These are phyloP conservation scores for Tilletia indica DNA, from an alignment of 1,284 basidiomycete species.

Conservation along the genomic window DNA sequence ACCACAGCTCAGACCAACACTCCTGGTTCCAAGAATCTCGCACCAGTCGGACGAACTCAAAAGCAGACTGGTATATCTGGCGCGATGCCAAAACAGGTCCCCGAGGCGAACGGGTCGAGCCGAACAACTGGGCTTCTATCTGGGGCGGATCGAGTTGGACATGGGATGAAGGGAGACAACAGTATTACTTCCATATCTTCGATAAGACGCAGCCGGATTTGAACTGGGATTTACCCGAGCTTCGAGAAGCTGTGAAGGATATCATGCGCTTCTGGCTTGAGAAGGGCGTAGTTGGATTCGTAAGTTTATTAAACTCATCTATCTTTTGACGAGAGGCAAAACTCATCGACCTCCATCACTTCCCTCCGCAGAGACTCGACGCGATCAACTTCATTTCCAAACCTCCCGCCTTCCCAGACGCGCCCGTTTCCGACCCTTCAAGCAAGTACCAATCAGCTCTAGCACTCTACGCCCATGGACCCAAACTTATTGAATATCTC, in stretches of 20 bases:
- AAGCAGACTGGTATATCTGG: conserved; percentile 76
- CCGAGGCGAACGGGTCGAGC: conserved; percentile 57
- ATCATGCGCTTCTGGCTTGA: conserved; percentile 73
- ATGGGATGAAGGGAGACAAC: conserved; percentile 68
- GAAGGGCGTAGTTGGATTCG: conserved; percentile 71
- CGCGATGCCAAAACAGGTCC: conserved; percentile 65
- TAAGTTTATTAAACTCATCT: conserved; percentile 42
- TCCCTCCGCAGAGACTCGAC: conserved; percentile 29
- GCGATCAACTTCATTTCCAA: conserved; percentile 52
- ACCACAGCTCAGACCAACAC: conserved; percentile 68
- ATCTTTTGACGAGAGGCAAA: neutral
- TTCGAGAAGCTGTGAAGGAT: conserved; percentile 63
- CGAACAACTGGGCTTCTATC: conserved; percentile 71
- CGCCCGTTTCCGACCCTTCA: conserved; percentile 58
- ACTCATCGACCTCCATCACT: neutral
- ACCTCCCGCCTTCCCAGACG: conserved; percentile 52
- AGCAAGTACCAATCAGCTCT: conserved; percentile 65
- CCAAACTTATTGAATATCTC: conserved; percentile 66
- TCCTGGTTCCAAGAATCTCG: conserved; percentile 72
- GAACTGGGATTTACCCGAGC: conserved; percentile 70
- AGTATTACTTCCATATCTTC: conserved; percentile 75
- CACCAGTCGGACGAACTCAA: conserved; percentile 64
- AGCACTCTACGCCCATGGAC: conserved; percentile 50
- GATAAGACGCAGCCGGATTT: conserved; percentile 72
- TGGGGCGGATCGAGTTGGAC: conserved; percentile 76